Evolutionary conservation across 2,329 filamentous ascomycete species (phyloP).

Genomic region (Calonectria hongkongensis): DNA sequence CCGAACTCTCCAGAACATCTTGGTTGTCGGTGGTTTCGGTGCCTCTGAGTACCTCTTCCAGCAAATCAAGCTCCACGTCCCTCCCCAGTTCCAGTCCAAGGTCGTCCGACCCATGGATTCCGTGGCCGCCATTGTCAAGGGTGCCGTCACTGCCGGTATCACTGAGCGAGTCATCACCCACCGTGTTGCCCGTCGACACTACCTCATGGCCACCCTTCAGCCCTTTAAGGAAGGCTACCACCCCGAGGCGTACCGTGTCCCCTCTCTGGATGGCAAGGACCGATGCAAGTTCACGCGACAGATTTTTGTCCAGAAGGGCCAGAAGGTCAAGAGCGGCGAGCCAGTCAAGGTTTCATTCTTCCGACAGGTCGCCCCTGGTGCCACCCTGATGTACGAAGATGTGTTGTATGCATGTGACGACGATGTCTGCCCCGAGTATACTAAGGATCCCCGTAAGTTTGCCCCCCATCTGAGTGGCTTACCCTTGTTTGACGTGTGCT

Average conservation of each 20-base stretch:
- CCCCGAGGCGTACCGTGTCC: slow-evolving; percentile 97
- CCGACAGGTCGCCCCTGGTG: slow-evolving; percentile 96
- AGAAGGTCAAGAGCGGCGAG: slow-evolving; percentile 99
- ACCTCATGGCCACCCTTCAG: slow-evolving; percentile 98
- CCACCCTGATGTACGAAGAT: slow-evolving; percentile 99
- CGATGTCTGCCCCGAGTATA: slow-evolving; percentile 98
- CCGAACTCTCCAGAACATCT: slow-evolving; percentile 92
- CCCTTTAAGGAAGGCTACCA: slow-evolving; percentile 99
- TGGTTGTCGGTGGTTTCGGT: slow-evolving; percentile 98
- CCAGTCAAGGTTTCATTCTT: slow-evolving; percentile 99
- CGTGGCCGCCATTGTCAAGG: slow-evolving; percentile 98
- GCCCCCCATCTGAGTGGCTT: not conserved
- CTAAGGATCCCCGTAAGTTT: slow-evolving; percentile 97
- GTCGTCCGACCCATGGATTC: slow-evolving; percentile 99
- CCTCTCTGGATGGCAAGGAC: slow-evolving; percentile 96
- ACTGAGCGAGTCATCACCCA: slow-evolving; percentile 97
- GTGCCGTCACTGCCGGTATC: slow-evolving; percentile 97
- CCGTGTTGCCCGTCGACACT: slow-evolving; percentile 96
- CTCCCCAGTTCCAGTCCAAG: slow-evolving; percentile 98
- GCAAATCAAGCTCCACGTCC: slow-evolving; percentile 98
- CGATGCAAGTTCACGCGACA: slow-evolving; percentile 99
- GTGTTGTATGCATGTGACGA: slow-evolving; percentile 98
- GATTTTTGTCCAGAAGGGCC: slow-evolving; percentile 98
- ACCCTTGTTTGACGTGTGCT: slow-evolving; percentile 44
- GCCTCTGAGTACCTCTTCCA: slow-evolving; percentile 99